A percentile compares a stretch with the other conserved stretches of the same genome.
phyloP scores from a whole-genome alignment of 805 yeast species.

The Danielia oregonensis region DNA sequence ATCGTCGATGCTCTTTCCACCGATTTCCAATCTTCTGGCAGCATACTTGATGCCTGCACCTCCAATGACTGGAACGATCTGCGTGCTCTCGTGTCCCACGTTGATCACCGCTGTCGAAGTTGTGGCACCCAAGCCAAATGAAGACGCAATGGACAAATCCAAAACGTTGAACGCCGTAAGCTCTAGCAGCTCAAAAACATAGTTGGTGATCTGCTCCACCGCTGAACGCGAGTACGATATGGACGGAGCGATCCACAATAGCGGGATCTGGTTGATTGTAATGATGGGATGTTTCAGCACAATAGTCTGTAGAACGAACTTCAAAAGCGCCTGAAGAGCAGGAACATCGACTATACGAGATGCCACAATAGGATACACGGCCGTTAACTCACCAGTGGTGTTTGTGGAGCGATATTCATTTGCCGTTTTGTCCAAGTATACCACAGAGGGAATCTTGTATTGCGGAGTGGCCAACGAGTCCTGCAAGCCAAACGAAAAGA shows the following conservation, averaged over 20 bases:
- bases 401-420: constrained; percentile 35
- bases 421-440: constrained; percentile 45
- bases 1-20: constrained; percentile 64
- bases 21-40: constrained; percentile 45
- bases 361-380: constrained; percentile 57
- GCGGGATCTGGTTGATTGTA: constrained; percentile 64
- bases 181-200: constrained; percentile 68
- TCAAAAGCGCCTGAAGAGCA: constrained; percentile 65
- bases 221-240: constrained; percentile 63
- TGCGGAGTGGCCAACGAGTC: constrained; percentile 72
- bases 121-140: constrained; percentile 68
- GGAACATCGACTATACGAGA: constrained; percentile 65
- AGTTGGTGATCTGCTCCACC: constrained; percentile 68
- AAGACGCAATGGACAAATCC: constrained; percentile 63
- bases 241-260: constrained; percentile 61
- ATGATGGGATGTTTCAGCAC: constrained; percentile 37
- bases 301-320: constrained; percentile 39
- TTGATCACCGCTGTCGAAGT: constrained; percentile 74
- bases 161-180: constrained; percentile 68
- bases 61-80: constrained; percentile 76
- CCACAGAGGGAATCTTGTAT: constrained; percentile 71
- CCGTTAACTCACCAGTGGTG: constrained; percentile 27
- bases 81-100: constrained; percentile 72
- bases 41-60: constrained; percentile 61
- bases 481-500: constrained; percentile 79